phyloP scores from a whole-genome alignment of 768 basidiomycete species.

The Russula sp. region DNA sequence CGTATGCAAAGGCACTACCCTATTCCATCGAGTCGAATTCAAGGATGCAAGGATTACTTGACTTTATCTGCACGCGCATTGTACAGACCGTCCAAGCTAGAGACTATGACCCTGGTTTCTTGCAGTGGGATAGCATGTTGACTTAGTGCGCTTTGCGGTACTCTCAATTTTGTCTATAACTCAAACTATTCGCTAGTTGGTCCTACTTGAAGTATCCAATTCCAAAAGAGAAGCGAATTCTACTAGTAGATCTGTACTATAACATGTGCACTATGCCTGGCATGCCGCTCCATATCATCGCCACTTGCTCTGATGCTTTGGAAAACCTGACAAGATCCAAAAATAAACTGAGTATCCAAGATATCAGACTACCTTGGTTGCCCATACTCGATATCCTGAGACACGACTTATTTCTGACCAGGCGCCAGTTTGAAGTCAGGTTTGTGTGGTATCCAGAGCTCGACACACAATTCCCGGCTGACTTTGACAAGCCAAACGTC shows the following conservation, averaged over 20 bases:
- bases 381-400: conserved; percentile 65
- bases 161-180: conserved; percentile 15
- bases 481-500: conserved; percentile 49
- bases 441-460: conserved; percentile 29
- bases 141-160: conserved; percentile 45
- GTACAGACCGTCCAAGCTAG: conserved; percentile 69
- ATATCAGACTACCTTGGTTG: conserved; percentile 77
- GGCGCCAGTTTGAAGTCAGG: conserved; percentile 76
- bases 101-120: conserved; percentile 74
- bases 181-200: conserved; percentile 47
- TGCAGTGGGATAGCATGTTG: conserved; percentile 76
- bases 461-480: background rate
- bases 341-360: conserved; percentile 67
- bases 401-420: conserved; percentile 67
- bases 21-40: conserved; percentile 70
- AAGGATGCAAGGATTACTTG: conserved; percentile 70
- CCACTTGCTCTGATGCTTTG: conserved; percentile 58
- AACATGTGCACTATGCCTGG: conserved; percentile 70
- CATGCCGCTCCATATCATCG: conserved; percentile 62
- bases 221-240: conserved; percentile 68
- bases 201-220: conserved; percentile 79
- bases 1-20: conserved; percentile 59
- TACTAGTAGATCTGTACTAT: conserved; percentile 71
- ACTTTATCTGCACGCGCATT: conserved; percentile 61
- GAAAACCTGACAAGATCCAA: conserved; percentile 54